A percentile compares a stretch with the other conserved stretches of the same genome.
Evolutionary conservation across 2,329 filamentous ascomycete species (phyloP).

Genomic region (Scorias spongiosa): DNA sequence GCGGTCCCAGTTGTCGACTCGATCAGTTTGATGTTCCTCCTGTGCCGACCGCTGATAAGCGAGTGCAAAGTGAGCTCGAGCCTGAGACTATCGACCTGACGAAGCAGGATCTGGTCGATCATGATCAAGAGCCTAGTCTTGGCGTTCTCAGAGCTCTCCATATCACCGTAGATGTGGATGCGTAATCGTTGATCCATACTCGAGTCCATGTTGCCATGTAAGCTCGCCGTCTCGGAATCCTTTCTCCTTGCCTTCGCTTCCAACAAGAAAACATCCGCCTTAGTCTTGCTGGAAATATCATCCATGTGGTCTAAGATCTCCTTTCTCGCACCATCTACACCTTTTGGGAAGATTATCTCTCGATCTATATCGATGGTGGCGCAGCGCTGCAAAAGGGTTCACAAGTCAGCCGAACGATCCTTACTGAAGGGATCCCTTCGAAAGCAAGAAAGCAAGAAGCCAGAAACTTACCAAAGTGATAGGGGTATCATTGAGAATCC

Average conservation of each 20-base stretch:
- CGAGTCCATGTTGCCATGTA: conserved; percentile 62
- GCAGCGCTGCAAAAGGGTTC: conserved; percentile 49
- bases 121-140: conserved; percentile 94
- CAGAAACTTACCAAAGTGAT: conserved; percentile 64
- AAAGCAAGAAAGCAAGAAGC: neutral
- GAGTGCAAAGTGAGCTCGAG: conserved; percentile 81
- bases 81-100: conserved; percentile 62
- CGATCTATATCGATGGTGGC: conserved; percentile 88
- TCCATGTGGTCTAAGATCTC: conserved; percentile 74
- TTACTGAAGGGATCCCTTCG: neutral
- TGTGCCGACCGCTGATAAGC: conserved; percentile 77
- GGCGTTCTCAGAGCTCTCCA: conserved; percentile 88
- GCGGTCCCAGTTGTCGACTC: conserved; percentile 91
- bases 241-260: conserved; percentile 61
- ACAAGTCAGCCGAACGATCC: conserved; percentile 13
- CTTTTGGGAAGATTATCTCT: conserved; percentile 62
- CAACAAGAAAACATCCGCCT: conserved; percentile 90
- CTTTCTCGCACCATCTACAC: conserved; percentile 43
- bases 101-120: conserved; percentile 78
- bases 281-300: conserved; percentile 71
- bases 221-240: conserved; percentile 62
- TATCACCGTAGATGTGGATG: conserved; percentile 87
- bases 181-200: conserved; percentile 78
- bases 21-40: conserved; percentile 96
- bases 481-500: conserved; percentile 79